Conservation (phyloP, 257 asterid species). For the Avicennia marina region DNA sequence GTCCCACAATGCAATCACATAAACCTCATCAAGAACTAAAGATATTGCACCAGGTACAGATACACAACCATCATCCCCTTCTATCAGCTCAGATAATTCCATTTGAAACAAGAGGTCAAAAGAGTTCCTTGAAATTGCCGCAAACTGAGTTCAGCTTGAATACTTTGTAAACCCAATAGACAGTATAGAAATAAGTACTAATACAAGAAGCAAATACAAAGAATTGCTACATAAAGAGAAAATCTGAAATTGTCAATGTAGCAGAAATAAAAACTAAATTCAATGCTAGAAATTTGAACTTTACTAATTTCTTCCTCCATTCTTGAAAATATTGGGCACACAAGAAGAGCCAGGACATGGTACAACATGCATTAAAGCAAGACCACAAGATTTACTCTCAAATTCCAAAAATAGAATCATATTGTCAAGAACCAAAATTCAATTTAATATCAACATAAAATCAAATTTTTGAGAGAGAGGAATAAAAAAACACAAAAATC, state of each 20-base stretch:
- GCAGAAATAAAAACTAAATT: too few relatives aligned
- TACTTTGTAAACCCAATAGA: neutral
- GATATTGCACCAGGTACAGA: neutral
- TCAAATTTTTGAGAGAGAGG: neutral
- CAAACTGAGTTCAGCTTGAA: neutral
- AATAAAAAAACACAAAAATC: neutral
- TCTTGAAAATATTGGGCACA: too few relatives aligned
- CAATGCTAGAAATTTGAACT: too few relatives aligned
- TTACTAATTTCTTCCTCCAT: too few relatives aligned
- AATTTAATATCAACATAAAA: neutral
- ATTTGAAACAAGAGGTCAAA: neutral
- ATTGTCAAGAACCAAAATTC: too few relatives aligned
- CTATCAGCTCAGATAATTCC: conserved; percentile 8
- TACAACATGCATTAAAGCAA: neutral
- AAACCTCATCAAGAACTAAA: neutral
- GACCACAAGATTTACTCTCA: conserved; percentile 6
- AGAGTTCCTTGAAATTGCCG: neutral
- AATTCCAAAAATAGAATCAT: conserved; percentile 4
- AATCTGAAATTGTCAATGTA: too few relatives aligned
- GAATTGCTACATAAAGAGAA: too few relatives aligned
- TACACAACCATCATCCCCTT: neutral
- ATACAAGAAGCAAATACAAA: neutral
- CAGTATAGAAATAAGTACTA: neutral
- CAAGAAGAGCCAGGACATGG: too few relatives aligned
- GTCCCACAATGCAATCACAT: neutral